A percentile compares a stretch with the other conserved stretches of the same genome.
Conservation (phyloP, 768 basidiomycete species). For the Russula brevipes region DNA sequence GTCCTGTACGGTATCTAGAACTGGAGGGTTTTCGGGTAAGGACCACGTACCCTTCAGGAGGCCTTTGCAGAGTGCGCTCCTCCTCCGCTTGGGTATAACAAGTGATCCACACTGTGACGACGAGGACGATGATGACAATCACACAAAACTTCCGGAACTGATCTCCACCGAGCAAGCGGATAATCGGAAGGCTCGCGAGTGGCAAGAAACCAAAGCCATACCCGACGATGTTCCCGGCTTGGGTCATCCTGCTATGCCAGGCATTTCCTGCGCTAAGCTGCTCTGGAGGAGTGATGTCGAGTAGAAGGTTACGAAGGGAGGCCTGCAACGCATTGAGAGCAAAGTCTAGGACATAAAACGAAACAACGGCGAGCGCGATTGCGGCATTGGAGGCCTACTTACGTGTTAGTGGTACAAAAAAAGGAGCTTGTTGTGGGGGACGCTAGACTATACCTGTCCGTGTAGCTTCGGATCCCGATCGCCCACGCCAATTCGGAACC, state of each 20-base stretch:
- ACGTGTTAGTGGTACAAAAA: conserved; percentile 7
- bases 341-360: conserved; percentile 94
- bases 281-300: conserved; percentile 83
- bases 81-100: conserved; percentile 82
- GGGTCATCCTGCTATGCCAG: conserved; percentile 95
- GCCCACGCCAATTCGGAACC: conserved; percentile 67
- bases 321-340: conserved; percentile 95
- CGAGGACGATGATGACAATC: conserved; percentile 72
- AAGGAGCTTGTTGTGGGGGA: background rate
- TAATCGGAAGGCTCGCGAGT: conserved; percentile 70
- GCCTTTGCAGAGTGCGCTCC: conserved; percentile 45
- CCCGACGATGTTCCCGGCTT: conserved; percentile 95
- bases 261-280: conserved; percentile 95
- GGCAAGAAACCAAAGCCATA: conserved; percentile 91
- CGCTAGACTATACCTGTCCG: conserved; percentile 41
- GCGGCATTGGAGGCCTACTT: conserved; percentile 60
- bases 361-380: conserved; percentile 79
- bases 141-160: conserved; percentile 98
- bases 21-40: background rate
- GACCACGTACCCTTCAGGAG: conserved; percentile 32
- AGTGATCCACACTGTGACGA: conserved; percentile 80
- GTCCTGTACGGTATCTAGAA: conserved; percentile 38
- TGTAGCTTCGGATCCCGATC: conserved; percentile 82
- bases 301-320: conserved; percentile 85
- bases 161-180: conserved; percentile 76